Evolutionary conservation across 1,284 basidiomycete genomes (phyloP).

Genomic region (Grifola frondosa): DNA sequence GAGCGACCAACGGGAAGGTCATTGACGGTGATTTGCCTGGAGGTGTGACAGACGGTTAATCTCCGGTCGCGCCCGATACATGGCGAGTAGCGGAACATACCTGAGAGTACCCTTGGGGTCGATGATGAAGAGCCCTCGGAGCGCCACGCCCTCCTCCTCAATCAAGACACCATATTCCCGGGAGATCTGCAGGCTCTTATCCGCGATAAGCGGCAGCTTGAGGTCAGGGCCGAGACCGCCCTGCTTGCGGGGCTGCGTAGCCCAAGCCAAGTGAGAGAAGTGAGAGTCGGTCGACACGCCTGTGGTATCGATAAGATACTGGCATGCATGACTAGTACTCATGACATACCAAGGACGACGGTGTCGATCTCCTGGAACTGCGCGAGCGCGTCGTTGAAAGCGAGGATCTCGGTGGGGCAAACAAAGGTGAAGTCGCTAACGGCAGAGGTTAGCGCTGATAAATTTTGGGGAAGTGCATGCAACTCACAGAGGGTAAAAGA

Average conservation of each 20-base stretch:
- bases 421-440: conserved; percentile 80
- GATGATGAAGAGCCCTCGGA: conserved; percentile 87
- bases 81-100: conserved; percentile 37
- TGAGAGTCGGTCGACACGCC: conserved; percentile 85
- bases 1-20: conserved; percentile 90
- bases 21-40: conserved; percentile 82
- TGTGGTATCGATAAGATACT: conserved; percentile 23
- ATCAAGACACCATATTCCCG: conserved; percentile 83
- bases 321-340: not conserved
- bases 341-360: conserved; percentile 67
- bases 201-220: conserved; percentile 76
- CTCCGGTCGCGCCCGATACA: not conserved
- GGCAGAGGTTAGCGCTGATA: conserved; percentile 1
- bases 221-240: conserved; percentile 88
- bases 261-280: conserved; percentile 88
- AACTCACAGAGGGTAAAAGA: conserved; percentile 77
- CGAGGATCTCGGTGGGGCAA: conserved; percentile 91
- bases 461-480: conserved; percentile 1
- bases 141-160: conserved; percentile 82
- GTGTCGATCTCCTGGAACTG: conserved; percentile 75
- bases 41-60: conserved; percentile 2
- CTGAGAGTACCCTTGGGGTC: conserved; percentile 84
- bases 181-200: conserved; percentile 67
- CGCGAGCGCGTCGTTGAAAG: conserved; percentile 83
- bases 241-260: conserved; percentile 73